These are phyloP conservation scores for Papiliotrema fonsecae DNA, from an alignment of 1,284 basidiomycete species.

Conservation along the genomic window DNA sequence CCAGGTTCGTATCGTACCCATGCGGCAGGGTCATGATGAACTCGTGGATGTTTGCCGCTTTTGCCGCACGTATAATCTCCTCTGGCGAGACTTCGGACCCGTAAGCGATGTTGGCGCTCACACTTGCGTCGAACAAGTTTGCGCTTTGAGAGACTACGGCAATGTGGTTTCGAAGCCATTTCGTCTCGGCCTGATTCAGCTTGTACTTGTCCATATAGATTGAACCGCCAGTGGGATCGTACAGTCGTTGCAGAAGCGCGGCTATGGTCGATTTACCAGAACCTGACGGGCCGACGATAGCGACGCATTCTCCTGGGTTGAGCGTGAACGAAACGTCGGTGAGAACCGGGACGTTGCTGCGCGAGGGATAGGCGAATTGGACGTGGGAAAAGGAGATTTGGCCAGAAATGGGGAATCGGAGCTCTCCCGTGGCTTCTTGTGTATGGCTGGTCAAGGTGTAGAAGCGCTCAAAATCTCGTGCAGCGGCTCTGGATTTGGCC, in stretches of 20 bases:
- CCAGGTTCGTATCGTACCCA: conserved; percentile 79
- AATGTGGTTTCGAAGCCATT: conserved; percentile 72
- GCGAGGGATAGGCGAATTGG: conserved; percentile 74
- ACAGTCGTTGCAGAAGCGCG: conserved; percentile 74
- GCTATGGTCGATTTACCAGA: conserved; percentile 85
- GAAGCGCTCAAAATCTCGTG: conserved; percentile 68
- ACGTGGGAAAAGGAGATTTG: conserved; percentile 66
- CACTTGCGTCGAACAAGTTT: conserved; percentile 76
- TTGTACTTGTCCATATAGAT: conserved; percentile 54
- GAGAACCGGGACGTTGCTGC: conserved; percentile 67
- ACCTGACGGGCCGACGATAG: conserved; percentile 81
- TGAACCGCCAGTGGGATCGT: conserved; percentile 65
- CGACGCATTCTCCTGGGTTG: conserved; percentile 70
- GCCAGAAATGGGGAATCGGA: conserved; percentile 63
- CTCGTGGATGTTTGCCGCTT: conserved; percentile 75
- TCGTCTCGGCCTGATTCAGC: conserved; percentile 59
- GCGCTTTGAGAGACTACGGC: conserved; percentile 81
- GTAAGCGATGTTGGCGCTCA: conserved; percentile 83
- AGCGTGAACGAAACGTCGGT: conserved; percentile 62
- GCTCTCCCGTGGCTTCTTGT: conserved; percentile 63
- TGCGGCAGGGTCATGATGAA: conserved; percentile 74
- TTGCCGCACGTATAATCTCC: conserved; percentile 66
- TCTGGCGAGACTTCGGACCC: conserved; percentile 57
- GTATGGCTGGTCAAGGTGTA: conserved; percentile 57
- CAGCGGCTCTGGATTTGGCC: conserved; percentile 72